These are phyloP conservation scores for Ophiostoma perfectum DNA, from an alignment of 2,329 filamentous ascomycete species.

Conservation along the genomic window DNA sequence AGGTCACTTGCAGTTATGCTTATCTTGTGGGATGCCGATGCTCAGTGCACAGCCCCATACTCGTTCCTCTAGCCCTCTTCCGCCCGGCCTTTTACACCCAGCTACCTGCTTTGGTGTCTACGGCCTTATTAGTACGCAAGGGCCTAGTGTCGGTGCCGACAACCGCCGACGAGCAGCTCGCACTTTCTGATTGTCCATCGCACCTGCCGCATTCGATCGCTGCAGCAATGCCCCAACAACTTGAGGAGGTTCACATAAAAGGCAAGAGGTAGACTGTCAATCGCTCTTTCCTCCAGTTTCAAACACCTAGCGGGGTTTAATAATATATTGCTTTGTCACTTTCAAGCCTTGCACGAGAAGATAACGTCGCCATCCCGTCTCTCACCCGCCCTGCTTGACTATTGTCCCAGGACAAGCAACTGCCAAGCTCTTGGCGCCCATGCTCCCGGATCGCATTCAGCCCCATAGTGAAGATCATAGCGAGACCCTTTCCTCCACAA, in stretches of 20 bases:
- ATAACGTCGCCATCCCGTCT: not conserved
- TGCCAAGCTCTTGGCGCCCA: conserved; percentile 11
- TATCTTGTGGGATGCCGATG: not conserved
- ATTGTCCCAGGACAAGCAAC: not conserved
- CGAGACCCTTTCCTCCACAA: not conserved
- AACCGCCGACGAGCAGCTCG: not conserved
- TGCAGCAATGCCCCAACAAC: not conserved
- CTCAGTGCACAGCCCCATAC: not conserved
- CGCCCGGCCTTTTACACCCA: too few relatives aligned
- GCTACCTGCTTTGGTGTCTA: too few relatives aligned
- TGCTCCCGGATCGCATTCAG: not conserved
- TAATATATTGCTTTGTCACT: not conserved
- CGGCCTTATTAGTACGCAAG: not conserved
- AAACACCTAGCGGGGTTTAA: not conserved
- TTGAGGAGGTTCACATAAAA: not conserved
- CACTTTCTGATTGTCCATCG: not conserved
- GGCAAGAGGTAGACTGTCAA: not conserved
- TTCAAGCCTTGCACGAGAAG: not conserved
- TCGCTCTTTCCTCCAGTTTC: not conserved
- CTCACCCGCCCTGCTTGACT: not conserved
- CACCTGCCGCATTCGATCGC: not conserved
- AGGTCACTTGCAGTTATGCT: not conserved
- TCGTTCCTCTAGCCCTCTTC: too few relatives aligned
- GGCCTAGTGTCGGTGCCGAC: not conserved
- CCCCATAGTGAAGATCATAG: too few relatives aligned